Evolutionary conservation across 1,284 basidiomycete genomes (phyloP).

Genomic region (Pseudozyma hubeiensis): DNA sequence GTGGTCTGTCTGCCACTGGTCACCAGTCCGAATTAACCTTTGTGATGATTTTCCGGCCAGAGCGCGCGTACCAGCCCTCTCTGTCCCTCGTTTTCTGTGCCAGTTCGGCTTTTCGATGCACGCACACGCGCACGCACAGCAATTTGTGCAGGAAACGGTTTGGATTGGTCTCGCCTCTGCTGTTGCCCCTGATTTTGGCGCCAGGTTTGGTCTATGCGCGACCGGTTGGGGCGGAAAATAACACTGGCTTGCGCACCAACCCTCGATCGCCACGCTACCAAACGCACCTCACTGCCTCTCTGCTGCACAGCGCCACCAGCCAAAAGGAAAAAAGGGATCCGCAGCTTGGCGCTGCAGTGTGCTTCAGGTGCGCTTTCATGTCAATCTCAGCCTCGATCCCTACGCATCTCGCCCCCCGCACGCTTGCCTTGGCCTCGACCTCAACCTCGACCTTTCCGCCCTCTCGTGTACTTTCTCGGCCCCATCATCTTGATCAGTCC

Average conservation of each 20-base stretch:
- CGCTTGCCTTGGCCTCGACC: neutral
- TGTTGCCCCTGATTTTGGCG: neutral
- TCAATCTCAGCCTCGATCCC: neutral
- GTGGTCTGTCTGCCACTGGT: no score
- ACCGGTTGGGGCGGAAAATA: neutral
- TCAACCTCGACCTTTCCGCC: neutral
- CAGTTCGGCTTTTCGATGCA: neutral
- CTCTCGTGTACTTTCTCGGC: no score
- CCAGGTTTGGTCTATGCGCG: conserved; percentile 1
- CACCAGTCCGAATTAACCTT: no score
- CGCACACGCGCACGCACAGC: conserved; percentile 11
- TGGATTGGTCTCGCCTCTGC: no score
- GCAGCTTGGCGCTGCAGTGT: conserved; percentile 1
- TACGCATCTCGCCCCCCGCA: neutral
- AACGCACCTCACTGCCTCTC: neutral
- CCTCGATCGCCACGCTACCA: conserved; percentile 25
- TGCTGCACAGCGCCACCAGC: neutral
- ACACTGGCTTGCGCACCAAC: neutral
- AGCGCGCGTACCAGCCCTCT: no score
- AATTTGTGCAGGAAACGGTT: neutral
- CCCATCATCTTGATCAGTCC: no score
- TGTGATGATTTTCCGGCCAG: no score
- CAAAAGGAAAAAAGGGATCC: neutral
- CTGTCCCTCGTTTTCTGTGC: neutral
- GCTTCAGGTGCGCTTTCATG: neutral